Evolutionary conservation across 768 basidiomycete species (phyloP).

Genomic region (Collybia nuda): DNA sequence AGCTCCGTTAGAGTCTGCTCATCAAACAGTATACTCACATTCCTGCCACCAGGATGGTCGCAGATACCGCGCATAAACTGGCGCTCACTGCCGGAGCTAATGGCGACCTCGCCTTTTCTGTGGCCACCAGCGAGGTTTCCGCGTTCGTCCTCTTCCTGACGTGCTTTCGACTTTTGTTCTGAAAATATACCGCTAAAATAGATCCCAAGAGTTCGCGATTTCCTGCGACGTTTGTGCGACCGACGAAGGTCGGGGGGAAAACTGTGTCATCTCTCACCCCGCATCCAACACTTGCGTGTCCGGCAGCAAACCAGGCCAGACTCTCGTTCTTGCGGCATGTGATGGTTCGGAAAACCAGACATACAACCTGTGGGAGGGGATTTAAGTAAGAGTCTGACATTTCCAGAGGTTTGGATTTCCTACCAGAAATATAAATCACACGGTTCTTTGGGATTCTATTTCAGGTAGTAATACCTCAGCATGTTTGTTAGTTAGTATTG

Average conservation of each 20-base stretch:
- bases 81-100: neutral
- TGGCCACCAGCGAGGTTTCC: neutral
- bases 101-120: slow-evolving; percentile 4
- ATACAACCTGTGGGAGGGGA: slow-evolving; percentile 1
- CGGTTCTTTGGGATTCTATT: too few relatives aligned
- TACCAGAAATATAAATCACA: too few relatives aligned
- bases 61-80: slow-evolving; percentile 2
- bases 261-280: slow-evolving; percentile 4
- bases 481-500: too few relatives aligned
- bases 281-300: slow-evolving; percentile 3
- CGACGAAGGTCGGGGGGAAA: neutral
- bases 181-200: neutral
- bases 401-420: too few relatives aligned
- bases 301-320: neutral
- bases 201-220: slow-evolving; percentile 6
- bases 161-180: neutral
- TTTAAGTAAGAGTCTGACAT: too few relatives aligned
- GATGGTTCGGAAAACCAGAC: slow-evolving; percentile 1
- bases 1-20: neutral
- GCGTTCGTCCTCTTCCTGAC: neutral
- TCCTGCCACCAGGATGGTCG: neutral
- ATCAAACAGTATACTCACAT: neutral
- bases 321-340: neutral
- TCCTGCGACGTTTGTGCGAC: neutral
- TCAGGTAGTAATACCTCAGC: too few relatives aligned